Evolutionary conservation across 441 rosid genomes (phyloP), one percentile per base, ranked within the genome.

Genomic region (Adansonia gregorii): DNA sequence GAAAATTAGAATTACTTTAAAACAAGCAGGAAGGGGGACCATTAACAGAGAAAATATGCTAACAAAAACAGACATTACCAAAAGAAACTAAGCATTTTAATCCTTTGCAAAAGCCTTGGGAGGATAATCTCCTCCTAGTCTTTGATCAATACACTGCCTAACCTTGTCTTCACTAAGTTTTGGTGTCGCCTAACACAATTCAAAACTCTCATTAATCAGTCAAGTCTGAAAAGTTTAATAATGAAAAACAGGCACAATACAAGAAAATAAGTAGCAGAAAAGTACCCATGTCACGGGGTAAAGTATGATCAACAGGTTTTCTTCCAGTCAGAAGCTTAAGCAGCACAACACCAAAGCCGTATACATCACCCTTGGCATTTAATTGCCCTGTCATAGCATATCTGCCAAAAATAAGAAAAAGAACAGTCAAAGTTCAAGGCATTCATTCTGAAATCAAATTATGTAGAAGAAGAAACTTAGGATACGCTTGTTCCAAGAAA

Each of bases 271-370:
- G 35, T 31, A 75, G 75, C 45, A 54, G 41, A 68, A 55, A 17
- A 66, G 79, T 89, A 91, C 92, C 94, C 94, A 91, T 71, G 94
- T 91, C 76, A 91, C 93, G 88, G 0, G 94, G 94, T 79, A 89
- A 78, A 49, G 90, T 91, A 81, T 89, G 93, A 85, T 87, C 94
- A 66, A 91, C 90, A 19, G 94, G 94, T 70, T 89, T 91, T 73
- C 91, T 82, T 58, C 93, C 94, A 7, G 93, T 91, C 60, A 91
- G 80, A 75, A 89, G 95, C 82, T 91, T 92, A 49, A 89, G 88
- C 64, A 91, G 79, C 59, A 88, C 93, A 82, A 91, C 95, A 52
- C 95, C 95, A 74, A 91, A 91, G 78, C 95, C 88, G 84, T 91
- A 91, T 10, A 91, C 93, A 22, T 91, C 95, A 84, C 95, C 88